Evolutionary conservation across 1,139 yeast genomes (phyloP).

Genomic region (Debaryomyces subglobosus): DNA sequence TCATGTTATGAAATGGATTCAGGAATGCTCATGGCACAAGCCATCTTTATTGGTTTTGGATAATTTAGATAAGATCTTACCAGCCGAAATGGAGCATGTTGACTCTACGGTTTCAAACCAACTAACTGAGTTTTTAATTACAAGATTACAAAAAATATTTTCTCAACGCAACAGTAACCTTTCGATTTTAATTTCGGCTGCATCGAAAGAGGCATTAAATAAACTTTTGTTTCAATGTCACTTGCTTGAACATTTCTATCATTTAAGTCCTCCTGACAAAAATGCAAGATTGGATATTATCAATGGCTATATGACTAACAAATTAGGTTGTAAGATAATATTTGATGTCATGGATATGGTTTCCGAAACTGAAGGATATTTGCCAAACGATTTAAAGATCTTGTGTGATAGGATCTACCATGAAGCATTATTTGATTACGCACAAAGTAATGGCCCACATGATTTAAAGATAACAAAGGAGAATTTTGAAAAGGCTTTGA

Average conservation of each 20-base stretch:
- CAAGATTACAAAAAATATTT: conserved; percentile 44
- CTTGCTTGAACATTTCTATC: conserved; percentile 64
- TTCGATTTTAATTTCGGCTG: conserved; percentile 58
- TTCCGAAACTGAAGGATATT: conserved; percentile 83
- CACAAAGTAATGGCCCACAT: conserved; percentile 16
- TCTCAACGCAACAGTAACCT: conserved; percentile 48
- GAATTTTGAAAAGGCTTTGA: conserved; percentile 60
- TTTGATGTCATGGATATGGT: conserved; percentile 74
- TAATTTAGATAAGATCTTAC: conserved; percentile 75
- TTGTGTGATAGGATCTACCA: conserved; percentile 77
- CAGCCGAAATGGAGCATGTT: conserved; percentile 72
- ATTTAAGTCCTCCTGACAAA: conserved; percentile 72
- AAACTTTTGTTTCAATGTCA: conserved; percentile 66
- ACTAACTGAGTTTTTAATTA: conserved; percentile 49
- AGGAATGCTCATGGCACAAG: conserved; percentile 74
- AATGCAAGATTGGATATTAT: conserved; percentile 58
- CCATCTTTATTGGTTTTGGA: conserved; percentile 80
- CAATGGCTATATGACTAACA: conserved; percentile 42
- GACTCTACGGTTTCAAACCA: conserved; percentile 65
- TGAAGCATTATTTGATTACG: conserved; percentile 50
- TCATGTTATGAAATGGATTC: conserved; percentile 54
- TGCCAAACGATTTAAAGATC: conserved; percentile 78
- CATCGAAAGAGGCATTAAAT: conserved; percentile 69
- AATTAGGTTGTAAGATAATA: conserved; percentile 32
- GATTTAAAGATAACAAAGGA: conserved; percentile 20